Evolutionary conservation across 169 alveolate genomes (phyloP).

Genomic region (Eimeria maxima): DNA sequence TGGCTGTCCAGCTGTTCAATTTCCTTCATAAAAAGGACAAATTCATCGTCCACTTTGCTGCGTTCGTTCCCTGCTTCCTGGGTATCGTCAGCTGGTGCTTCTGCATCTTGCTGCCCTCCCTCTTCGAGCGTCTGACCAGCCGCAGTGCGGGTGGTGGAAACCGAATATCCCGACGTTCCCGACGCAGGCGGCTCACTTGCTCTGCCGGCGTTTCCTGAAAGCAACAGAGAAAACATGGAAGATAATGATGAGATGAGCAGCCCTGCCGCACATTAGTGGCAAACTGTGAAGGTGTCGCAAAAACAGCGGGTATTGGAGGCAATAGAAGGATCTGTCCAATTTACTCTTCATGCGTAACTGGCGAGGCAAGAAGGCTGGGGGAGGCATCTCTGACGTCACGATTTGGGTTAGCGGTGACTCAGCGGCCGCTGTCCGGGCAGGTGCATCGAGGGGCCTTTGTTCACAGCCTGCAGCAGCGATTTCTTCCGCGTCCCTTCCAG

Average conservation of each 20-base stretch:
- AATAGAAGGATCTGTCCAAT: not conserved
- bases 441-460: not conserved
- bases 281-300: not conserved
- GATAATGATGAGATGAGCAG: not conserved
- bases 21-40: conserved; percentile 68
- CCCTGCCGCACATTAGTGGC: not conserved
- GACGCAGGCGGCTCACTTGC: conserved; percentile 6
- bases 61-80: not conserved
- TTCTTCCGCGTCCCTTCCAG: not conserved
- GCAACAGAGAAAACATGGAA: not conserved
- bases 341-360: conserved; percentile 64
- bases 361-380: conserved; percentile 69
- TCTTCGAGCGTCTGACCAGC: conserved; percentile 1
- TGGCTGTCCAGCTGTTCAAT: conserved; percentile 67
- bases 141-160: conserved; percentile 27
- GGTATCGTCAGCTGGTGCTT: not conserved
- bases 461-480: conserved; percentile 35
- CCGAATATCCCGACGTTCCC: not conserved
- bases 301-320: not conserved
- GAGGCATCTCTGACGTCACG: conserved; percentile 70
- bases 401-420: not conserved
- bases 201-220: conserved; percentile 18
- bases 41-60: conserved; percentile 64
- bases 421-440: not conserved
- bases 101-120: conserved; percentile 48